Conservation (phyloP, 495 filamentous ascomycete genomes). For the Hypomontagnella submonticulosa region DNA sequence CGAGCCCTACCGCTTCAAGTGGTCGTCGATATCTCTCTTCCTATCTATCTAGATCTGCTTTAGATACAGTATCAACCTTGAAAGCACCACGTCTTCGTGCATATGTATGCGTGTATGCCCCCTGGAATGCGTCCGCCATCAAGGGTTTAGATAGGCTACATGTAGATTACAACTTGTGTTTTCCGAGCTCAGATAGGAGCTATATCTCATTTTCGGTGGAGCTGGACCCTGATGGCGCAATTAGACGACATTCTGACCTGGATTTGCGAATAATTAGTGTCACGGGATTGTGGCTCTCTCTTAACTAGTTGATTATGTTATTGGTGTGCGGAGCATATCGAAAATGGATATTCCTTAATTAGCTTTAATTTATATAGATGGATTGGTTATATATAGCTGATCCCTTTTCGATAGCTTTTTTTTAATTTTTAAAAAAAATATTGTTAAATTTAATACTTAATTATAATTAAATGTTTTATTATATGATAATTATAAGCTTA, state of each 20-base stretch:
- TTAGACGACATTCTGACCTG: conserved; percentile 40
- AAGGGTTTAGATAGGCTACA: conserved; percentile 23
- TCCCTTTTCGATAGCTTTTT: too few relatives aligned
- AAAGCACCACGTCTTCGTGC: conserved; percentile 10
- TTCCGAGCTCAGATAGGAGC: conserved; percentile 17
- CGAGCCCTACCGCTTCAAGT: conserved; percentile 33
- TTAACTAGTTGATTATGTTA: too few relatives aligned
- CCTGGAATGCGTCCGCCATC: conserved; percentile 15
- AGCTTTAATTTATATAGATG: too few relatives aligned
- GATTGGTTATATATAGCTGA: too few relatives aligned
- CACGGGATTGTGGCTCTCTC: too few relatives aligned
- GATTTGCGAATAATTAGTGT: too few relatives aligned
- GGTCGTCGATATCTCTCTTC: conserved; percentile 32
- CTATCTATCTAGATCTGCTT: conserved; percentile 33
- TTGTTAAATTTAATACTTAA: too few relatives aligned
- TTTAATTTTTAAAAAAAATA: too few relatives aligned
- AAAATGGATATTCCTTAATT: too few relatives aligned
- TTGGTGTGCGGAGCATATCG: too few relatives aligned
- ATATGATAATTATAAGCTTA: too few relatives aligned
- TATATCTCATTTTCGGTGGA: conserved; percentile 24
- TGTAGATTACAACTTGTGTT: conserved; percentile 15
- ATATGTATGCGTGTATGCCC: conserved; percentile 20
- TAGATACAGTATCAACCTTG: conserved; percentile 22
- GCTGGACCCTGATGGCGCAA: conserved; percentile 38
- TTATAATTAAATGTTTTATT: too few relatives aligned